Base-by-base conservation (phyloP, 805 yeast species). In the Saturnispora bothae region DNA sequence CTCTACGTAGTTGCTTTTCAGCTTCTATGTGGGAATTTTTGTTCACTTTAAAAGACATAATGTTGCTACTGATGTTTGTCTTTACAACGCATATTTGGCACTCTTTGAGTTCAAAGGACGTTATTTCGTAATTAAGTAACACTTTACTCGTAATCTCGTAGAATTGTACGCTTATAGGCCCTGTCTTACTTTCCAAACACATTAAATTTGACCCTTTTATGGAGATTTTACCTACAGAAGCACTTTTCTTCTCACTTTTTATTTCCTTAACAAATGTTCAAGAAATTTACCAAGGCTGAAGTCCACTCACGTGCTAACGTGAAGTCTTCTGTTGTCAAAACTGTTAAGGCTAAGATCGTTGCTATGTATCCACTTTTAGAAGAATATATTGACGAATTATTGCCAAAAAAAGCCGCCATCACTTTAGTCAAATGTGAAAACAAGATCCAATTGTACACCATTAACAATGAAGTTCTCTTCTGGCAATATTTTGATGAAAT, bases 311-410 rank as follows among this genome's bases (percentile, higher is more conserved):
- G 92, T 47, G 78, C 96, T 12, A 89, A 89, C 54, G 79, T 88
- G 59, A 88, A 88, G 60, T 83, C 95, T 0, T 88, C 96, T 2
- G 88, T 82, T n/a, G 95, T 86, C 59, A 73, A 96, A 58, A 80
- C 81, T n/a, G 66, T 89, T 48, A 83, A 83, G 54, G 48, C 81
- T 15, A 83, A 78, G 50, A 68, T 88, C 38, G 81, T 80, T 2
- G 64, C 66, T 4, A 85, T 79, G 57, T 88, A 78, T 54, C 86
- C 85, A 16, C 63, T 60, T n/a, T 59, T 85, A 46, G 94, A 83
- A 52, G 71, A 76, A 5, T 76, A 71, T 10, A 79, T 88, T 32
- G 96, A 88, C 51, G 81, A 73, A 37, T 63, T 86, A 43, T 71
- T 86, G 50, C 96, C 96, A 52, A 88, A 89, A 64, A 88, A 88